These are phyloP conservation scores for Pythium phragmiticola DNA, from an alignment of 352 stramenopile genomes.

Conservation along the genomic window DNA sequence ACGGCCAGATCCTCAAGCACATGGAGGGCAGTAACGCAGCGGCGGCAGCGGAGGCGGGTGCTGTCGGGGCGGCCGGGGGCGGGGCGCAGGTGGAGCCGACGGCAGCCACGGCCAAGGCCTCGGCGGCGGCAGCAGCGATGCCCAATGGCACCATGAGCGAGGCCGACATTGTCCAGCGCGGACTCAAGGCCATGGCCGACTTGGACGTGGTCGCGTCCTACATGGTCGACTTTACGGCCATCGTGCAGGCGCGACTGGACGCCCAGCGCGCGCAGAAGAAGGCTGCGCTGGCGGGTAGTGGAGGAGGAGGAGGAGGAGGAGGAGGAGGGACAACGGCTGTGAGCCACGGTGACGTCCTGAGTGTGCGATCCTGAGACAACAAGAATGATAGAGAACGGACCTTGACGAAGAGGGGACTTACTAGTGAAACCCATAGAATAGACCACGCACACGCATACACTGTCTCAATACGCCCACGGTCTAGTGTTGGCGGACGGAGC, in stretches of 20 bases:
- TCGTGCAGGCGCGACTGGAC: constrained; percentile 73
- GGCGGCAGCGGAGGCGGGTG: constrained; percentile 12
- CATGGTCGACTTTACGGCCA: constrained; percentile 91
- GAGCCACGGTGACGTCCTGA: constrained; percentile 17
- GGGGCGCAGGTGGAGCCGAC: background rate
- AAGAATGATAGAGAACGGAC: too few relatives aligned
- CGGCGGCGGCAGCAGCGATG: constrained; percentile 9
- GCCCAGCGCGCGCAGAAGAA: constrained; percentile 75
- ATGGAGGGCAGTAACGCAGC: constrained; percentile 60
- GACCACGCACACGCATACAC: too few relatives aligned
- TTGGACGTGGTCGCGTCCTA: constrained; percentile 93
- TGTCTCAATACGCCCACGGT: too few relatives aligned
- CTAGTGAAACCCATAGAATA: too few relatives aligned
- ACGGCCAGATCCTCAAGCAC: constrained; percentile 88
- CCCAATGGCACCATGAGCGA: constrained; percentile 61
- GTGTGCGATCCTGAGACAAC: background rate
- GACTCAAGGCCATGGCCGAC: constrained; percentile 81
- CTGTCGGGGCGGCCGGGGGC: background rate
- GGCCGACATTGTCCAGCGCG: constrained; percentile 83
- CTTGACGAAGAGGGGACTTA: too few relatives aligned
- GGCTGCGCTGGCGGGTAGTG: constrained; percentile 25
- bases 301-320: background rate
- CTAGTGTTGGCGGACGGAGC: too few relatives aligned
- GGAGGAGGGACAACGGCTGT: background rate
- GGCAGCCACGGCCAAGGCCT: constrained; percentile 4